phyloP scores from a whole-genome alignment of 2,329 filamentous ascomycete genomes.

The Cladophialophora bantiana region DNA sequence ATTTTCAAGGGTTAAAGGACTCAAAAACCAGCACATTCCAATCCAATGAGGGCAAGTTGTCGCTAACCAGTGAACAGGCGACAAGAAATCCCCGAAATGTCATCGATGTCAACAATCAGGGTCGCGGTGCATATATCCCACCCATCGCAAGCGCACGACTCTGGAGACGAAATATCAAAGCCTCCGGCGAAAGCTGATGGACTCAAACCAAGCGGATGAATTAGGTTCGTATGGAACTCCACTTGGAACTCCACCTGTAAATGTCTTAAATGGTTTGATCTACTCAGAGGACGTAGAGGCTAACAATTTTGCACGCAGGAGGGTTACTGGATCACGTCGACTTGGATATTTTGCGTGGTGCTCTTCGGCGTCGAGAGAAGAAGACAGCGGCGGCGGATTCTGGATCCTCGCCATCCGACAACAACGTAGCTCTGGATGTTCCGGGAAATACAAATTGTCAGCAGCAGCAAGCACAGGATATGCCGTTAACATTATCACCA shows the following conservation, averaged over 20 bases:
- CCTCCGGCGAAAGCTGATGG: constrained; percentile 4
- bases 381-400: neutral
- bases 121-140: constrained; percentile 3
- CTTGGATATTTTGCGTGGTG: neutral
- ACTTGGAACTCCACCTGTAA: neutral
- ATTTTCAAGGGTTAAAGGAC: neutral
- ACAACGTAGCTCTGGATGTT: neutral
- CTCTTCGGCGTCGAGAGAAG: constrained; percentile 1
- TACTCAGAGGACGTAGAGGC: neutral
- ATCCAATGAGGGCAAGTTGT: neutral
- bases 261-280: neutral
- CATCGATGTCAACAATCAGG: constrained; percentile 1
- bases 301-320: neutral
- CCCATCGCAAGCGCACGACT: neutral
- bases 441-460: neutral
- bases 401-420: neutral
- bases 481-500: neutral
- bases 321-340: constrained; percentile 7
- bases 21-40: neutral
- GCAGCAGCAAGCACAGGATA: neutral
- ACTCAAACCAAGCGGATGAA: constrained; percentile 1
- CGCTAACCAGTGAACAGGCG: constrained; percentile 4
- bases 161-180: constrained; percentile 12
- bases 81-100: constrained; percentile 9
- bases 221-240: neutral